phyloP scores from a whole-genome alignment of 2,329 filamentous ascomycete genomes.

The Alternaria conjuncta region DNA sequence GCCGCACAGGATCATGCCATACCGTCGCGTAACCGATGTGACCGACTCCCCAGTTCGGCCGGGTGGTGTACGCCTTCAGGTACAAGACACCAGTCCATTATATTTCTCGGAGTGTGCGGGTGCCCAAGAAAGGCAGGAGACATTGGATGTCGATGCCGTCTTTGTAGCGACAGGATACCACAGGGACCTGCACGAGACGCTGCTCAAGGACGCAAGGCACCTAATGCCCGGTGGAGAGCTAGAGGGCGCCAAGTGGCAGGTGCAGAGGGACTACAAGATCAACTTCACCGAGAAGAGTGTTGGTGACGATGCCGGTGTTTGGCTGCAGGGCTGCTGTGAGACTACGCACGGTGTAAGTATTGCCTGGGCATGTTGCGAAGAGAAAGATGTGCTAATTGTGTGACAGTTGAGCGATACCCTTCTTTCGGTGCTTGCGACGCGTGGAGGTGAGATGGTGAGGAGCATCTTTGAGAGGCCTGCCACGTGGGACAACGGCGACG shows the following conservation, averaged over 20 bases:
- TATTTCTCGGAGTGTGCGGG: conserved; percentile 42
- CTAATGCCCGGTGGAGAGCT: conserved; percentile 65
- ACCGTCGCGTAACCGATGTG: conserved; percentile 70
- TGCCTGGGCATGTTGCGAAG: background rate
- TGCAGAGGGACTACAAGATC: conserved; percentile 80
- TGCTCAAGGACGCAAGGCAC: conserved; percentile 69
- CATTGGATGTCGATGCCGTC: conserved; percentile 77
- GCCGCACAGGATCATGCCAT: conserved; percentile 80
- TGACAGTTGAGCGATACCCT: conserved; percentile 77
- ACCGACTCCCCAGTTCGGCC: conserved; percentile 53
- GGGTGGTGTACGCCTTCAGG: conserved; percentile 49
- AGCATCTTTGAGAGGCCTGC: conserved; percentile 67
- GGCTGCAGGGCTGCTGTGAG: conserved; percentile 94
- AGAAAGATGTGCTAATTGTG: conserved; percentile 12
- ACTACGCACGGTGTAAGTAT: conserved; percentile 83
- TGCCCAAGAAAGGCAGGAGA: conserved; percentile 60
- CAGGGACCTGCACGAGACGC: conserved; percentile 76
- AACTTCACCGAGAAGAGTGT: conserved; percentile 73
- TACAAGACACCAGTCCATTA: conserved; percentile 59
- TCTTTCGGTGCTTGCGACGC: conserved; percentile 76
- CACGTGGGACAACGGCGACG: conserved; percentile 35
- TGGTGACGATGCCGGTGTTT: conserved; percentile 77
- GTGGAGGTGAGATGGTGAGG: conserved; percentile 78
- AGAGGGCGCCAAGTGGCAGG: conserved; percentile 63
- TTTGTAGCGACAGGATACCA: conserved; percentile 89